Evolutionary conservation across 495 filamentous ascomycete genomes (phyloP).

Genomic region (Penicillium goetzii): DNA sequence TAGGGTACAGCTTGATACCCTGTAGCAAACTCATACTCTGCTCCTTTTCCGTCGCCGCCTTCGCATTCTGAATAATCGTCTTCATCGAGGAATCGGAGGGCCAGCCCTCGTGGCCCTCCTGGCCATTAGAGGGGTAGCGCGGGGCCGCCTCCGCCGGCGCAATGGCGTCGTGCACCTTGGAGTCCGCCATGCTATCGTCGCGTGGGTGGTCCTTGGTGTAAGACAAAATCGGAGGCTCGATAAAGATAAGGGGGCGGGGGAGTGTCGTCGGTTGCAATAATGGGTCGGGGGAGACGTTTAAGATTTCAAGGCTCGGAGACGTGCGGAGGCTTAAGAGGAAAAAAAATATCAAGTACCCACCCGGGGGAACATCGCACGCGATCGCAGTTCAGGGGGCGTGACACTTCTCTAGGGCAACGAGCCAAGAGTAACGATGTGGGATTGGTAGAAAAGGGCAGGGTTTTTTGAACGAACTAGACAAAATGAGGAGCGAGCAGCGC

Average conservation of each 20-base stretch:
- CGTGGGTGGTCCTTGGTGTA: conserved; percentile 8
- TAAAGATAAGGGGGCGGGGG: not conserved
- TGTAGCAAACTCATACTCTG: conserved; percentile 50
- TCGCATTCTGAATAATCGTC: conserved; percentile 47
- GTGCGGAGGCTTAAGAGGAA: conserved; percentile 16
- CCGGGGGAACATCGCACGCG: conserved; percentile 28
- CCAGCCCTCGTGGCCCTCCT: conserved; percentile 20
- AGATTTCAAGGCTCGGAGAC: conserved; percentile 16
- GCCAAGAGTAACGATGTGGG: not conserved
- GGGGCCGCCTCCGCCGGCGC: conserved; percentile 29
- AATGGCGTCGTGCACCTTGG: conserved; percentile 34
- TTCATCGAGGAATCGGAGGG: conserved; percentile 36
- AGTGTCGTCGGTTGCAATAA: not conserved
- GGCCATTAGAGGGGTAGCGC: conserved; percentile 21
- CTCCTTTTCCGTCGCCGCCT: conserved; percentile 51
- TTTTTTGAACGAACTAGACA: conserved; percentile 17
- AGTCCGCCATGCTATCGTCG: conserved; percentile 28
- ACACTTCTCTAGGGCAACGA: conserved; percentile 1
- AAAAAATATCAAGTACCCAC: conserved; percentile 30
- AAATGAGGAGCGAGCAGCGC: conserved; percentile 13
- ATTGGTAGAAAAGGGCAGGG: conserved; percentile 1
- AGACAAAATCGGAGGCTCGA: conserved; percentile 31
- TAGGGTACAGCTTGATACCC: conserved; percentile 57
- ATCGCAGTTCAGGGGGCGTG: conserved; percentile 23
- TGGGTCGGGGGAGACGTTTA: not conserved